Evolutionary conservation across 1,284 basidiomycete genomes (phyloP).

Genomic region (Ceratobasidium sp.): DNA sequence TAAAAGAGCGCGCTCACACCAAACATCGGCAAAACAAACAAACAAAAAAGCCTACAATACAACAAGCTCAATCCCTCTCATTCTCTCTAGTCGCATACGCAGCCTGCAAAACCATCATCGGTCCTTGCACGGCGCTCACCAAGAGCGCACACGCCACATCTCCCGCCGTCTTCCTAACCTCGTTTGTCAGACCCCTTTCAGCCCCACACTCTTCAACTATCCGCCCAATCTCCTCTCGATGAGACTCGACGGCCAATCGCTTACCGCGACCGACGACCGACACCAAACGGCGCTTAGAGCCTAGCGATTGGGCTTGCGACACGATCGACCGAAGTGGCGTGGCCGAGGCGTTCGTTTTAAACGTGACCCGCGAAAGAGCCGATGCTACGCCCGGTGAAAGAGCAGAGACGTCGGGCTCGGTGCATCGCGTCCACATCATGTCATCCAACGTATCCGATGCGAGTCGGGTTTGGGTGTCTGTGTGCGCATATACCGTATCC

Average conservation of each 20-base stretch:
- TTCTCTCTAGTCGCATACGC: constrained; percentile 25
- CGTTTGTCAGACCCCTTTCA: constrained; percentile 58
- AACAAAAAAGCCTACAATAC: neutral
- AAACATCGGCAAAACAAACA: neutral
- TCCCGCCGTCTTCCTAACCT: constrained; percentile 64
- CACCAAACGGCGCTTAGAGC: constrained; percentile 50
- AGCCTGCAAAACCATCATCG: constrained; percentile 37
- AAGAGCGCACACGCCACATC: constrained; percentile 60
- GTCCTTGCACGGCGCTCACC: constrained; percentile 39
- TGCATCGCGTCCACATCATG: constrained; percentile 50
- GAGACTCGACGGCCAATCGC: constrained; percentile 55
- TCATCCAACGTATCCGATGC: constrained; percentile 55
- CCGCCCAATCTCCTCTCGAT: constrained; percentile 56
- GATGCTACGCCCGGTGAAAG: constrained; percentile 35
- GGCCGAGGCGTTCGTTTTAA: constrained; percentile 48
- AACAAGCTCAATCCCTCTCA: neutral
- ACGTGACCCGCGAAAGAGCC: constrained; percentile 43
- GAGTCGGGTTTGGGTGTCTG: constrained; percentile 50
- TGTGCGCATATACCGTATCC: constrained; percentile 52
- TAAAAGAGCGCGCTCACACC: neutral
- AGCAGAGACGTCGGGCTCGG: constrained; percentile 30
- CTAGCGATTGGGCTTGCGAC: constrained; percentile 32
- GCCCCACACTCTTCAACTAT: constrained; percentile 55
- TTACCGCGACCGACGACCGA: constrained; percentile 61
- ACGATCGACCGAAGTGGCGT: constrained; percentile 52